phyloP scores from a whole-genome alignment of 495 filamentous ascomycete species.

The Apodospora peruviana region DNA sequence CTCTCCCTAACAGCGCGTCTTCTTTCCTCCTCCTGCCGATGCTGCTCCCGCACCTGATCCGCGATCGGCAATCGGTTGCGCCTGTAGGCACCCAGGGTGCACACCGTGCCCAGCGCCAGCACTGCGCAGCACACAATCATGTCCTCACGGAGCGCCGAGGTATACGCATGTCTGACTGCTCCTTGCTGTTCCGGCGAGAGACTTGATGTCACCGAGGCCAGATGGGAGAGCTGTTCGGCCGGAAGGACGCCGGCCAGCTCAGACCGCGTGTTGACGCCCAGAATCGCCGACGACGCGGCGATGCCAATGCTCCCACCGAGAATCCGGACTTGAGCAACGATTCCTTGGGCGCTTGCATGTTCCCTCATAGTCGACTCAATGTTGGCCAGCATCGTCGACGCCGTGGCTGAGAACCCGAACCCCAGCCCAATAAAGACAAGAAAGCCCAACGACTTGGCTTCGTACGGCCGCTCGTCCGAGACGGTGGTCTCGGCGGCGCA shows the following conservation, averaged over 20 bases:
- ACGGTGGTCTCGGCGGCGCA: conserved; percentile 33
- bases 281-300: conserved; percentile 42
- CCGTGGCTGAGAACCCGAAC: conserved; percentile 36
- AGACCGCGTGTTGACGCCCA: conserved; percentile 22
- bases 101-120: conserved; percentile 23
- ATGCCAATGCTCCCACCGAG: conserved; percentile 51
- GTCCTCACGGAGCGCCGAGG: conserved; percentile 31
- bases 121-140: conserved; percentile 36
- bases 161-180: conserved; percentile 24
- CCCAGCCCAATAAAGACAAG: conserved; percentile 41
- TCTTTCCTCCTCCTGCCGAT: conserved; percentile 9
- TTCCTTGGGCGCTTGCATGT: conserved; percentile 44
- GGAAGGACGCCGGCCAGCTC: conserved; percentile 13
- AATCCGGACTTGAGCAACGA: conserved; percentile 46
- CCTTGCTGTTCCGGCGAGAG: conserved; percentile 11
- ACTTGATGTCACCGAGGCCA: conserved; percentile 8
- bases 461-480: conserved; percentile 18
- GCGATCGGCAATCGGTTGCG: conserved; percentile 16
- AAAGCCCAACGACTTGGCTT: conserved; percentile 37
- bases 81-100: conserved; percentile 23
- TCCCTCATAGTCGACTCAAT: conserved; percentile 29
- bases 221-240: conserved; percentile 15
- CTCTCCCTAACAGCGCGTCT: too few relatives aligned
- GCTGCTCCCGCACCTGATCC: conserved; percentile 19
- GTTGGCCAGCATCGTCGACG: conserved; percentile 29